These are phyloP conservation scores for Salisapilia sapeloensis DNA, from an alignment of 352 stramenopile species.

Conservation along the genomic window DNA sequence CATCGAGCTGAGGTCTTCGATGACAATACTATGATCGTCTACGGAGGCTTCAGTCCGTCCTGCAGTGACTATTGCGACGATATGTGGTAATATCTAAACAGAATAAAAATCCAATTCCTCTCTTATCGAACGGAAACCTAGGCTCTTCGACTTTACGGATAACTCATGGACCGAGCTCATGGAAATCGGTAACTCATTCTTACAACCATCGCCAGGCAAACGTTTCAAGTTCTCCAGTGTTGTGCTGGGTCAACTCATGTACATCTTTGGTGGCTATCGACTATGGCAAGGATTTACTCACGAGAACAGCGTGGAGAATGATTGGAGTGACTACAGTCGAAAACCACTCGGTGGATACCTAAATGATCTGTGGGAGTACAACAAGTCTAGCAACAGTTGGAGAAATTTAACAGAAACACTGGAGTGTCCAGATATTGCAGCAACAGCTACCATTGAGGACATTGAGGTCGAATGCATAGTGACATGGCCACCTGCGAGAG, in stretches of 20 bases:
- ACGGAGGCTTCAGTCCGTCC: constrained; percentile 84
- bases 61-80: constrained; percentile 95
- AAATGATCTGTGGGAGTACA: constrained; percentile 87
- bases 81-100: constrained; percentile 62
- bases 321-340: constrained; percentile 58
- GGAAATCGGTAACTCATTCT: constrained; percentile 40
- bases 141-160: constrained; percentile 81
- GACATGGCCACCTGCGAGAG: constrained; percentile 76
- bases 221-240: constrained; percentile 88
- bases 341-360: constrained; percentile 87
- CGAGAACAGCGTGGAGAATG: constrained; percentile 79
- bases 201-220: constrained; percentile 59
- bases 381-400: constrained; percentile 47
- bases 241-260: constrained; percentile 30
- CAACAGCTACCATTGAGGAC: constrained; percentile 38
- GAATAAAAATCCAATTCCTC: neutral
- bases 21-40: constrained; percentile 85
- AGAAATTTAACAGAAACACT: constrained; percentile 48
- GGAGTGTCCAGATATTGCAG: constrained; percentile 34
- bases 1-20: constrained; percentile 81
- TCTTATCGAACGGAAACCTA: neutral
- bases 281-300: constrained; percentile 91
- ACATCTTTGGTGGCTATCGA: constrained; percentile 85
- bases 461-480: constrained; percentile 60
- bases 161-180: constrained; percentile 83